phyloP scores from a whole-genome alignment of 1,284 basidiomycete species.

The Blastosporella zonata region DNA sequence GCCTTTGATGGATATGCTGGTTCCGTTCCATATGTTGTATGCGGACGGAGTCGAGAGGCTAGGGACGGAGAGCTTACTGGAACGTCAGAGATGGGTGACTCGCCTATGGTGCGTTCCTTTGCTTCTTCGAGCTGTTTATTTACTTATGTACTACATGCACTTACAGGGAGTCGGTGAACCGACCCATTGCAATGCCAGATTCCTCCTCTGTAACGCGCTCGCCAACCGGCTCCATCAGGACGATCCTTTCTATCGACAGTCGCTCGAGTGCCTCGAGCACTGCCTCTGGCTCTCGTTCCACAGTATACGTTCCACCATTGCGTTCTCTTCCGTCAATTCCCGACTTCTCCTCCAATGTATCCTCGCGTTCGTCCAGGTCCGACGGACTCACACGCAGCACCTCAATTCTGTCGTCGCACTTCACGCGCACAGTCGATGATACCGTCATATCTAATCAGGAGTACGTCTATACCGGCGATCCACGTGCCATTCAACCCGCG shows the following conservation, averaged over 20 bases:
- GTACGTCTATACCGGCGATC: slow-evolving; percentile 66
- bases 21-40: slow-evolving; percentile 87
- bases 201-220: slow-evolving; percentile 50
- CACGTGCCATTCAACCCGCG: slow-evolving; percentile 64
- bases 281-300: slow-evolving; percentile 65
- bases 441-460: slow-evolving; percentile 57
- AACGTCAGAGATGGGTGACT: slow-evolving; percentile 85
- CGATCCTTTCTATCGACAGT: slow-evolving; percentile 58
- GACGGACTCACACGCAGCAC: slow-evolving; percentile 34
- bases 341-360: slow-evolving; percentile 39
- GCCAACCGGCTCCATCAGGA: slow-evolving; percentile 69
- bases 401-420: slow-evolving; percentile 54
- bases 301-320: slow-evolving; percentile 69
- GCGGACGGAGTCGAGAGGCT: slow-evolving; percentile 83
- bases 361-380: slow-evolving; percentile 27
- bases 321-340: slow-evolving; percentile 65
- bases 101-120: slow-evolving; percentile 67
- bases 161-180: slow-evolving; percentile 65
- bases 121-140: slow-evolving; percentile 5
- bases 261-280: slow-evolving; percentile 33
- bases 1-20: slow-evolving; percentile 66
- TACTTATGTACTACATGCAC: slow-evolving; percentile 6
- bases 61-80: slow-evolving; percentile 78
- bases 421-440: slow-evolving; percentile 66
- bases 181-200: slow-evolving; percentile 34